Conservation (phyloP, 2,329 filamentous ascomycete species). For the Sporothrix sp. region DNA sequence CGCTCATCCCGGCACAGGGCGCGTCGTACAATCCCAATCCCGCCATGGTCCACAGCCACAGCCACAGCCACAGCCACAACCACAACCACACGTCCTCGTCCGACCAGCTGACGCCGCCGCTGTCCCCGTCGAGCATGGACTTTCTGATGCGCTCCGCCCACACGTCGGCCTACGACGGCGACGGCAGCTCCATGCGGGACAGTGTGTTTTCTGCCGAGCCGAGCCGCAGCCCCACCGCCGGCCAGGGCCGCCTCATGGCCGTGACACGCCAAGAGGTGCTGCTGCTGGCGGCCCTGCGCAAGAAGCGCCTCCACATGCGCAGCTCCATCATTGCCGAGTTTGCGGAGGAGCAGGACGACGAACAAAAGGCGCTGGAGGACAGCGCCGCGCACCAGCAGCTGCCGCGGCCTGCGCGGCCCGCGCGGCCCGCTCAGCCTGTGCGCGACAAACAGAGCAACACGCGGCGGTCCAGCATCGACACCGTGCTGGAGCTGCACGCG, state of each 20-base stretch:
- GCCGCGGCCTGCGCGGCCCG: neutral
- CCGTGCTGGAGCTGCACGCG: slow-evolving; percentile 11
- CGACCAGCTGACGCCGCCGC: slow-evolving; percentile 32
- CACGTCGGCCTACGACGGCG: slow-evolving; percentile 14
- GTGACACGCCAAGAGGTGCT: slow-evolving; percentile 50
- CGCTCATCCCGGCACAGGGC: slow-evolving; percentile 26
- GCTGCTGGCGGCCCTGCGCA: slow-evolving; percentile 45
- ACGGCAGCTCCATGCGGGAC: slow-evolving; percentile 10
- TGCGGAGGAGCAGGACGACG: slow-evolving; percentile 26
- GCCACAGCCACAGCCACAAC: too few species aligned
- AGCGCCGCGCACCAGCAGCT: neutral
- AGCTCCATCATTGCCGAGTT: slow-evolving; percentile 36
- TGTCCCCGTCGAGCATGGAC: slow-evolving; percentile 44
- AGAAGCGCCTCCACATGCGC: slow-evolving; percentile 47
- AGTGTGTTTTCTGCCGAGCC: slow-evolving; percentile 12
- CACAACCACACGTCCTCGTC: neutral
- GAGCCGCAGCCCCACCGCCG: slow-evolving; percentile 15
- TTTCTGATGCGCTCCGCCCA: slow-evolving; percentile 33
- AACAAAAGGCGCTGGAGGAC: neutral
- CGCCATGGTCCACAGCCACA: neutral
- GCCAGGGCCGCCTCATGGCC: slow-evolving; percentile 41
- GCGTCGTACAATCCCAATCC: neutral
- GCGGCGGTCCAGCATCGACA: slow-evolving; percentile 1
- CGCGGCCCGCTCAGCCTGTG: too few species aligned
- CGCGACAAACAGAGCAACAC: too few species aligned